Conservation (phyloP, 768 basidiomycete genomes). For the Rhodotorula diobovata region DNA sequence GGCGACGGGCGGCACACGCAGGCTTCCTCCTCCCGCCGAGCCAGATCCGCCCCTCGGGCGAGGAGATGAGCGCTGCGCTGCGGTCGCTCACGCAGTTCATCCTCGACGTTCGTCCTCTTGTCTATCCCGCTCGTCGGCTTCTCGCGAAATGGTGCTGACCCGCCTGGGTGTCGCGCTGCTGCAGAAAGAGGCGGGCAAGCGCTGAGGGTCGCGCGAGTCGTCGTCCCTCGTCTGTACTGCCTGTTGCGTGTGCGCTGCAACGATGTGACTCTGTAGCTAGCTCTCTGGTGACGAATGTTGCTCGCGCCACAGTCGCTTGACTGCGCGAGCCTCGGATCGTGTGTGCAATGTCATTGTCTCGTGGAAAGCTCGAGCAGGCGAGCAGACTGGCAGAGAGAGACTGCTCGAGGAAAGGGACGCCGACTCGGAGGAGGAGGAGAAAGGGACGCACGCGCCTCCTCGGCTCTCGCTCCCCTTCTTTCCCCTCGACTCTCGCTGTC, state of each 20-base stretch:
- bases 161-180: too few relatives aligned
- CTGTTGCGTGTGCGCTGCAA: not conserved
- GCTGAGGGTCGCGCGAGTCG: not conserved
- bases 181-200: slow-evolving; percentile 12
- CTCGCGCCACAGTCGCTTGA: too few relatives aligned
- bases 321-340: too few relatives aligned
- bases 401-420: too few relatives aligned
- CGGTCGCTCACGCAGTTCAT: slow-evolving; percentile 68
- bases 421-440: too few relatives aligned
- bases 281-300: not conserved
- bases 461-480: too few relatives aligned
- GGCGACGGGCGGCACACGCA: not conserved
- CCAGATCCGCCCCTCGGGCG: slow-evolving; percentile 72
- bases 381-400: too few relatives aligned
- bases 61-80: slow-evolving; percentile 66
- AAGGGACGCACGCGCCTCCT: too few relatives aligned
- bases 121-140: not conserved
- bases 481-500: too few relatives aligned
- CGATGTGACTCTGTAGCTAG: not conserved
- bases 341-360: too few relatives aligned
- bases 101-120: slow-evolving; percentile 9
- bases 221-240: not conserved
- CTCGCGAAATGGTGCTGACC: not conserved
- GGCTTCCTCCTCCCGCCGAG: slow-evolving; percentile 65
- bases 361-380: too few relatives aligned